phyloP scores from a whole-genome alignment of 129 eudicot species.

The Centella asiatica region DNA sequence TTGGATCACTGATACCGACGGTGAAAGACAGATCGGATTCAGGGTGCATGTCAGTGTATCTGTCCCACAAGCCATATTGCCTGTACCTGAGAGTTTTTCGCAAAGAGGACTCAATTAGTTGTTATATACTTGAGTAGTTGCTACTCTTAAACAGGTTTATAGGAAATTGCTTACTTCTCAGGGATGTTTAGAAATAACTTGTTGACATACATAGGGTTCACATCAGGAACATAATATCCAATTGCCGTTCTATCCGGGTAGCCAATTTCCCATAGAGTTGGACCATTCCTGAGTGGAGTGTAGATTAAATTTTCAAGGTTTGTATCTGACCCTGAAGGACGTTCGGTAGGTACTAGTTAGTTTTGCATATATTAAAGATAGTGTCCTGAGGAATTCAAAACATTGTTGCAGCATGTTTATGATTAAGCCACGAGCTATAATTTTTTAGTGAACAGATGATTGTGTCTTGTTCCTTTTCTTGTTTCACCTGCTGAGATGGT shows the following conservation, averaged over 20 bases:
- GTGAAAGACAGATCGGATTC: constrained; percentile 30
- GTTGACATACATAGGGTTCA: constrained; percentile 36
- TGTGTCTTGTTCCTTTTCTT: background rate
- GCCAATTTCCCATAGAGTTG: constrained; percentile 44
- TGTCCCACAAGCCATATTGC: constrained; percentile 50
- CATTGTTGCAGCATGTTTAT: background rate
- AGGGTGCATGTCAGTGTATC: constrained; percentile 44
- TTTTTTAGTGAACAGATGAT: background rate
- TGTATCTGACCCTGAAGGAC: constrained; percentile 27
- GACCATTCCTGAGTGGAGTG: constrained; percentile 33
- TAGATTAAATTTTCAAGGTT: constrained; percentile 25
- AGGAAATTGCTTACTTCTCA: constrained; percentile 29
- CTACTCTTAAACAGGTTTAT: background rate
- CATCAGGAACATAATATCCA: constrained; percentile 32
- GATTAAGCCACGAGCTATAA: background rate
- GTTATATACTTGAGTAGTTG: too few species aligned
- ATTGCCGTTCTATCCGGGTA: constrained; percentile 35
- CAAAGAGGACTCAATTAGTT: background rate
- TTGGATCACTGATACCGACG: constrained; percentile 32
- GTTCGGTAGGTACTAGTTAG: background rate
- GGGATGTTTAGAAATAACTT: constrained; percentile 36
- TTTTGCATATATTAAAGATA: too few species aligned
- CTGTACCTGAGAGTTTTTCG: constrained; percentile 23
- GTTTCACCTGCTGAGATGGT: constrained; percentile 29
- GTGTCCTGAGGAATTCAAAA: too few species aligned